Percentiles rank a stretch among this genome's conserved stretches.
These are phyloP conservation scores for Schizochytrium sp. DNA, from an alignment of 108 stramenopile genomes.

Conservation along the genomic window DNA sequence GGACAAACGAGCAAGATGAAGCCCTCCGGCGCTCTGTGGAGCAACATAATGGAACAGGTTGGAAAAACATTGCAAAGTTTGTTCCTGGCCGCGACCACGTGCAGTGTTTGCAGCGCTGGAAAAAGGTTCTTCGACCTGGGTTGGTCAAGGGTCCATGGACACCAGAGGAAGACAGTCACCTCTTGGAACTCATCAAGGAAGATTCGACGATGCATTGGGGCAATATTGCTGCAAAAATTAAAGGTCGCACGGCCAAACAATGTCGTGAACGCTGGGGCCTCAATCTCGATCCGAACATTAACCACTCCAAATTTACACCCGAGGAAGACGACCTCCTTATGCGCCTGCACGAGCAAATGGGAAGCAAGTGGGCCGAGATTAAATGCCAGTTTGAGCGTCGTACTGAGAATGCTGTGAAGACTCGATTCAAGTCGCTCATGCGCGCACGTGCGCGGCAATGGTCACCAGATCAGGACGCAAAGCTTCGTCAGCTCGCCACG, in stretches of 20 bases:
- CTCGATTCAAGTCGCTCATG: slow-evolving; percentile 2
- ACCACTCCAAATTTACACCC: background rate
- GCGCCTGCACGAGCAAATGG: background rate
- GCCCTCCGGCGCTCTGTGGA: background rate
- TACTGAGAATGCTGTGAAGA: background rate
- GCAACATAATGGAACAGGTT: background rate
- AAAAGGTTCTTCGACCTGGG: slow-evolving; percentile 54
- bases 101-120: slow-evolving; percentile 58
- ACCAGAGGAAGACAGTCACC: background rate
- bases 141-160: slow-evolving; percentile 37
- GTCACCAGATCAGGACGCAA: background rate
- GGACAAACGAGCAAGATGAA: background rate
- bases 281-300: background rate
- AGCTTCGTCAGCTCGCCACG: background rate
- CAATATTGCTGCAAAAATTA: background rate
- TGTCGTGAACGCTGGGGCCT: slow-evolving; percentile 5
- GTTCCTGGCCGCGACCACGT: slow-evolving; percentile 16
- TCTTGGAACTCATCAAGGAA: background rate
- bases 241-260: background rate
- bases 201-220: background rate
- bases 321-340: background rate
- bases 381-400: background rate
- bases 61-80: background rate
- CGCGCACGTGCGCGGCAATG: background rate
- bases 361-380: slow-evolving; percentile 7